phyloP scores from a whole-genome alignment of 257 asterid genomes.

The Fraxinus quadrangulata region DNA sequence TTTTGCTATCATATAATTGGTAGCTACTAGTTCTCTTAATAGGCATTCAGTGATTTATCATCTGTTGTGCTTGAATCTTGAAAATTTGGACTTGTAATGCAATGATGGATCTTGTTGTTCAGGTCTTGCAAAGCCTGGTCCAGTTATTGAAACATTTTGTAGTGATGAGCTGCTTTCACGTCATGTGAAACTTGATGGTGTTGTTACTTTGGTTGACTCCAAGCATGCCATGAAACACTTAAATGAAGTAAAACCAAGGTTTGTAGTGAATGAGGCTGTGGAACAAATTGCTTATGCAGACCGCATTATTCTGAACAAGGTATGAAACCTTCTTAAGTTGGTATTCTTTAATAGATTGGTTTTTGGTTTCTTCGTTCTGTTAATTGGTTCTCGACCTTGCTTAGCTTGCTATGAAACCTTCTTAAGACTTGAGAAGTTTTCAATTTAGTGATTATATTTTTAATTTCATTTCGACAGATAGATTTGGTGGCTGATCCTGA shows the following conservation, averaged over 20 bases:
- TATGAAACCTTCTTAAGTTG: no score
- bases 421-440: constrained; percentile 19
- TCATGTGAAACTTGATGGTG: constrained; percentile 94
- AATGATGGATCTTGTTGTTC: constrained; percentile 30
- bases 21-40: neutral
- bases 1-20: neutral
- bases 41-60: neutral
- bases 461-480: constrained; percentile 54
- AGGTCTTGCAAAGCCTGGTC: constrained; percentile 99
- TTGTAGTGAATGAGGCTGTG: constrained; percentile 93
- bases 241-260: constrained; percentile 88
- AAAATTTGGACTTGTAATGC: neutral
- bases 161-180: constrained; percentile 81
- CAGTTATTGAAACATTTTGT: constrained; percentile 93
- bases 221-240: constrained; percentile 75
- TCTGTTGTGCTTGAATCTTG: constrained; percentile 1
- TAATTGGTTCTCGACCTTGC: constrained; percentile 8
- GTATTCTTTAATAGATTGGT: neutral
- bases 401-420: constrained; percentile 21
- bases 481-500: constrained; percentile 80
- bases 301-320: constrained; percentile 86
- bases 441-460: constrained; percentile 22
- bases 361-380: neutral
- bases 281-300: constrained; percentile 98
- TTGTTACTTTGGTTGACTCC: constrained; percentile 88